Conservation (phyloP, 2,329 filamentous ascomycete genomes). For the Rutstroemia sp. region DNA sequence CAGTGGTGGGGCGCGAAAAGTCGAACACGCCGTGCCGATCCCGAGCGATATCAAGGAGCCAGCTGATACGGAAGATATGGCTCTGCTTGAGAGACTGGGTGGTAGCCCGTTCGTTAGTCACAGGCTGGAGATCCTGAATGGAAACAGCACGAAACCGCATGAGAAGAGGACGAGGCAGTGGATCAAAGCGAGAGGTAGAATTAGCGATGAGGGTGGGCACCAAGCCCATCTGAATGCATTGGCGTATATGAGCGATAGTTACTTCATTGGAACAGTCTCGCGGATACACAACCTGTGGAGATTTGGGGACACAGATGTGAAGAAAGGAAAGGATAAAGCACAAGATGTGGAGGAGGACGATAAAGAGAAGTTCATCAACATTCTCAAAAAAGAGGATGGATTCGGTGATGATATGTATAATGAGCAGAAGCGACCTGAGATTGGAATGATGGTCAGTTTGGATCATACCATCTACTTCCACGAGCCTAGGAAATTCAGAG, state of each 20-base stretch:
- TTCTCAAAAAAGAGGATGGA: slow-evolving; percentile 28
- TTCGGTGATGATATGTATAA: slow-evolving; percentile 40
- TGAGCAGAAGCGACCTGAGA: slow-evolving; percentile 43
- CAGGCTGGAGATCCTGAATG: slow-evolving; percentile 48
- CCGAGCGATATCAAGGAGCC: slow-evolving; percentile 38
- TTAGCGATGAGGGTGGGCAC: slow-evolving; percentile 65
- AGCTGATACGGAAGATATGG: slow-evolving; percentile 36
- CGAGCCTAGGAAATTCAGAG: slow-evolving; percentile 48
- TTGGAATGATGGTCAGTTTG: slow-evolving; percentile 81
- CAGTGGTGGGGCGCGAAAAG: slow-evolving; percentile 42
- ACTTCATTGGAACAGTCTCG: slow-evolving; percentile 85
- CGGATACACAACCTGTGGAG: slow-evolving; percentile 76
- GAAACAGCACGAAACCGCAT: slow-evolving; percentile 44
- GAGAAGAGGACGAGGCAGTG: slow-evolving; percentile 65
- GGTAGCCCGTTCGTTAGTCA: slow-evolving; percentile 50
- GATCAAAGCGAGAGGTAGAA: slow-evolving; percentile 67
- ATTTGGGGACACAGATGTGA: slow-evolving; percentile 42
- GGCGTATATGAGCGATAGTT: slow-evolving; percentile 88
- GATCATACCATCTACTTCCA: slow-evolving; percentile 70
- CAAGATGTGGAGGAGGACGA: slow-evolving; percentile 26
- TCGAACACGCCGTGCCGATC: slow-evolving; percentile 59
- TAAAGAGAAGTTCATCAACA: slow-evolving; percentile 42
- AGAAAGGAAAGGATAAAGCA: background rate
- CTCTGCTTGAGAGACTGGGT: slow-evolving; percentile 21
- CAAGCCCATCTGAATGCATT: slow-evolving; percentile 80